Conservation (phyloP, 148 eudicot species). For the Camellia granthamiana region DNA sequence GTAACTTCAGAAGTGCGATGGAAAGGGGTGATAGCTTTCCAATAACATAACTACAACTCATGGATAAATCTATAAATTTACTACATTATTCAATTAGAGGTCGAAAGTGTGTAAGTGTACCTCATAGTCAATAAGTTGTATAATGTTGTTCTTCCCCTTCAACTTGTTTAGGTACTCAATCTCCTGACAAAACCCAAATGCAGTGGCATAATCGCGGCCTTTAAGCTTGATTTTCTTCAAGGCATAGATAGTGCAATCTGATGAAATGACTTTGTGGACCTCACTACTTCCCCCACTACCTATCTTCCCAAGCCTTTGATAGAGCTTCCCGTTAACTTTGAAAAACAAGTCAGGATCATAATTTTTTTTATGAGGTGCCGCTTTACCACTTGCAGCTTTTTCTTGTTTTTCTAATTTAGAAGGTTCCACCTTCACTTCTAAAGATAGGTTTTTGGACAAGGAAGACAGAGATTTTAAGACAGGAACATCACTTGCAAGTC, state of each 20-base stretch:
- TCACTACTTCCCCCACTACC: conserved; percentile 99
- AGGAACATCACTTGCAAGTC: conserved; percentile 21
- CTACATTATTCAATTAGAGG: too few relatives aligned
- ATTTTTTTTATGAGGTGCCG: conserved; percentile 53
- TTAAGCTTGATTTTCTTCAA: conserved; percentile 92
- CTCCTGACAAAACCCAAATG: conserved; percentile 96
- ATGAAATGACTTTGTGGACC: conserved; percentile 94
- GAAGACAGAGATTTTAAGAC: conserved; percentile 38
- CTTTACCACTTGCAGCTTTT: conserved; percentile 40
- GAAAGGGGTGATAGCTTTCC: too few relatives aligned
- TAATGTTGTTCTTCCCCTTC: conserved; percentile 84
- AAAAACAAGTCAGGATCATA: conserved; percentile 86
- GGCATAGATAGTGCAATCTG: conserved; percentile 90
- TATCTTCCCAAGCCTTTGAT: conserved; percentile 98
- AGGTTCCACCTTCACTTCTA: conserved; percentile 50
- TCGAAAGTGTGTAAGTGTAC: conserved; percentile 54
- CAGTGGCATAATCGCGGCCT: conserved; percentile 96
- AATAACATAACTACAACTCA: too few relatives aligned
- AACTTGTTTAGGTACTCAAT: conserved; percentile 76
- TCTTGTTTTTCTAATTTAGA: conserved; percentile 56
- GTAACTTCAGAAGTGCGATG: too few relatives aligned
- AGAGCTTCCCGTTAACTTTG: conserved; percentile 91
- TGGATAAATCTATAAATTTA: too few relatives aligned
- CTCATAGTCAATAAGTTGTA: conserved; percentile 96
- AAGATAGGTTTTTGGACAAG: conserved; percentile 30